phyloP scores from a whole-genome alignment of 495 filamentous ascomycete species.

The Penicillium goetzii region DNA sequence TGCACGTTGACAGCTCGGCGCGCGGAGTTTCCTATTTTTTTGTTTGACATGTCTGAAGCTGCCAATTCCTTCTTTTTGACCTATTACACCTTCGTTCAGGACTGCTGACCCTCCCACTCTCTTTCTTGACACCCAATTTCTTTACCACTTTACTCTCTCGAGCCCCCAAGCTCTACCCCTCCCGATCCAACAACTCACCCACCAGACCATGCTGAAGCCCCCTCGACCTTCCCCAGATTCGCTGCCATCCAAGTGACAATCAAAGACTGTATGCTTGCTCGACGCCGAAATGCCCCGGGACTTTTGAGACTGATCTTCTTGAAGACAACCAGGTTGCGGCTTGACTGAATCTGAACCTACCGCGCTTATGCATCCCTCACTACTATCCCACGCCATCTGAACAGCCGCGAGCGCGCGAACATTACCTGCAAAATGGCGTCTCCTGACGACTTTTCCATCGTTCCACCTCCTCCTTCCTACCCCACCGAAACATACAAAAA shows the following conservation, averaged over 20 bases:
- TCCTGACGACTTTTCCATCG: conserved; percentile 21
- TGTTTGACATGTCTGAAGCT: conserved; percentile 3
- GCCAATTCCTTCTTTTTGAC: not conserved
- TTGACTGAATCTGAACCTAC: not conserved
- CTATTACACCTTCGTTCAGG: not conserved
- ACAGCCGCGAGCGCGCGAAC: not conserved
- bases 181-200: not conserved
- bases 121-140: not conserved
- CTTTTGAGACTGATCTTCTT: not conserved
- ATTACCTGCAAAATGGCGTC: conserved; percentile 7
- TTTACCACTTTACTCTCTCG: not conserved
- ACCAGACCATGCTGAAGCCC: conserved; percentile 2
- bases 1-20: conserved; percentile 1
- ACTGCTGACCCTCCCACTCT: not conserved
- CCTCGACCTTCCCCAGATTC: conserved; percentile 7
- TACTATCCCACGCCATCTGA: not conserved
- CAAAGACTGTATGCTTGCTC: not conserved
- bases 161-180: too few relatives aligned
- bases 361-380: conserved; percentile 2
- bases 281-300: not conserved
- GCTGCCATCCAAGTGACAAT: not conserved
- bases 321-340: not conserved
- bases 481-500: conserved; percentile 18
- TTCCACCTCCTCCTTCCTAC: conserved; percentile 28
- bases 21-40: conserved; percentile 2